Evolutionary conservation across 306 rosid genomes (phyloP).

Genomic region (Acacia acuminata): DNA sequence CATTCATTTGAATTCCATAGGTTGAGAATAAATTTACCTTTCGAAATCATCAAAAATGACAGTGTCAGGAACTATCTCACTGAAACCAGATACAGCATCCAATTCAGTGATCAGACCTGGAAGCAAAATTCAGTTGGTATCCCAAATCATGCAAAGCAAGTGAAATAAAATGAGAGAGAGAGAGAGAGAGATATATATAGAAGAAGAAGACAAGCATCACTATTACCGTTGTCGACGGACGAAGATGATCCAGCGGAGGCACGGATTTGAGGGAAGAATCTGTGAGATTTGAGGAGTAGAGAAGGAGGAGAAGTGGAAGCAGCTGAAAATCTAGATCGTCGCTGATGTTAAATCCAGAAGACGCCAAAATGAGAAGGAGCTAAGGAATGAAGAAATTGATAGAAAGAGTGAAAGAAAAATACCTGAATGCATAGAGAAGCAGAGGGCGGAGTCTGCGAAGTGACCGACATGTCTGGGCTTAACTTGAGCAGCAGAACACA

Average conservation of each 20-base stretch:
- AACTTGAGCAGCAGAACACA: neutral
- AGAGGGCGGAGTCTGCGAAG: slow-evolving; percentile 76
- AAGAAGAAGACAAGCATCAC: neutral
- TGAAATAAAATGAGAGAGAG: neutral
- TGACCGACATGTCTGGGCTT: slow-evolving; percentile 47
- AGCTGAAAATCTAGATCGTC: slow-evolving; percentile 39
- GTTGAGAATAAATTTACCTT: slow-evolving; percentile 36
- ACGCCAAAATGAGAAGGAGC: neutral
- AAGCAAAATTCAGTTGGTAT: neutral
- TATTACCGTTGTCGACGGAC: slow-evolving; percentile 60
- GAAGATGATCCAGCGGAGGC: slow-evolving; percentile 56
- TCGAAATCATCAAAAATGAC: slow-evolving; percentile 95
- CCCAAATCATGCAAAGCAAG: neutral
- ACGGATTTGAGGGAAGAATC: slow-evolving; percentile 48
- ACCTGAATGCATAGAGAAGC: slow-evolving; percentile 51
- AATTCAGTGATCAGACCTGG: slow-evolving; percentile 71
- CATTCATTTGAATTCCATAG: neutral
- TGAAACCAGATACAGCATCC: slow-evolving; percentile 80
- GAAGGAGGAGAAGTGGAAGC: slow-evolving; percentile 42
- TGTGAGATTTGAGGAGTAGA: slow-evolving; percentile 33
- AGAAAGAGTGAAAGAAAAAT: neutral
- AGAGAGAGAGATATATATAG: neutral
- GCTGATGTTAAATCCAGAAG: slow-evolving; percentile 31
- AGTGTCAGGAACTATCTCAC: slow-evolving; percentile 98
- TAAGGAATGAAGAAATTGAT: neutral